A percentile compares a stretch with the other conserved stretches of the same genome.
Evolutionary conservation across 2,329 filamentous ascomycete genomes (phyloP).

Genomic region (Phialophora expanda): DNA sequence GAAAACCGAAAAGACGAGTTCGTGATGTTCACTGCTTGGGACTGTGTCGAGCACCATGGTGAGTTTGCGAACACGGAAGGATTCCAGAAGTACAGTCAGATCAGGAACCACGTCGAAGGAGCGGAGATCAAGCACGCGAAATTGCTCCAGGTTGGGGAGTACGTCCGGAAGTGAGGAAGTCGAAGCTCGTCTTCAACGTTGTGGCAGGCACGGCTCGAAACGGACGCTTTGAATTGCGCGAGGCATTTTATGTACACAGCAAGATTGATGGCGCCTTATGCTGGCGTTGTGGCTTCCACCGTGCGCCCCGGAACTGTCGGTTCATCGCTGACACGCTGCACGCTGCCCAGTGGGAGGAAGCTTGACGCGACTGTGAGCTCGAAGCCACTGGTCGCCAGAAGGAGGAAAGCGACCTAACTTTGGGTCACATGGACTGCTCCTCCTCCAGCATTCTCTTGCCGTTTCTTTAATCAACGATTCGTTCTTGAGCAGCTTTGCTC

Average conservation of each 20-base stretch:
- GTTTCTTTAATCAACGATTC: constrained; percentile 5
- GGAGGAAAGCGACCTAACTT: constrained; percentile 5
- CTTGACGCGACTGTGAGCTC: constrained; percentile 8
- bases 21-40: constrained; percentile 51
- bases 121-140: constrained; percentile 43
- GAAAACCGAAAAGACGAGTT: constrained; percentile 47
- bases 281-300: background rate
- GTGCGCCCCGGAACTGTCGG: constrained; percentile 10
- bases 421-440: constrained; percentile 19
- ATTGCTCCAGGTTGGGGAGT: constrained; percentile 12
- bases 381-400: background rate
- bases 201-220: constrained; percentile 1
- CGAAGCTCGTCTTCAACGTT: background rate
- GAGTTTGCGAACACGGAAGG: constrained; percentile 45
- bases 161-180: constrained; percentile 4
- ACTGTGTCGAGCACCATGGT: constrained; percentile 44
- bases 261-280: background rate
- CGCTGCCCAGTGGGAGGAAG: constrained; percentile 5
- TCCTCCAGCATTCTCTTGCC: constrained; percentile 4
- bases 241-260: constrained; percentile 7
- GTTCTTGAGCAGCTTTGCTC: background rate
- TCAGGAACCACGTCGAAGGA: constrained; percentile 37
- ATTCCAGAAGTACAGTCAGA: constrained; percentile 42
- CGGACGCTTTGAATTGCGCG: background rate
- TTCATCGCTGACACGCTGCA: constrained; percentile 17